phyloP scores from a whole-genome alignment of 2,329 filamentous ascomycete genomes.

The Penicillium polonicum region DNA sequence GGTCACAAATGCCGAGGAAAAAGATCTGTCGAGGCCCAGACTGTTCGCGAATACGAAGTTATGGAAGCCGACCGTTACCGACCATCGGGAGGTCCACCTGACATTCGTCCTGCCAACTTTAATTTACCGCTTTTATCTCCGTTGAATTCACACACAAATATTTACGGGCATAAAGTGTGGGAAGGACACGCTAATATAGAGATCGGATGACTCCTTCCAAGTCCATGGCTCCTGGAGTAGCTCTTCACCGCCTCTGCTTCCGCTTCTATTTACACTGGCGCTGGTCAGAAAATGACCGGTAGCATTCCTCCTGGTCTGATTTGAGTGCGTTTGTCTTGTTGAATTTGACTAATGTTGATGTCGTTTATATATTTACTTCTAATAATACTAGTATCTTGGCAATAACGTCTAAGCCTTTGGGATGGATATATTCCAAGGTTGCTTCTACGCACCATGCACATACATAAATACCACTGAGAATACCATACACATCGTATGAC shows the following conservation, averaged over 20 bases:
- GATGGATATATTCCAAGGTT: not conserved
- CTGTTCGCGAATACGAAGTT: not conserved
- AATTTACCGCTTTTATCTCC: too few species aligned
- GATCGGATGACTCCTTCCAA: too few species aligned
- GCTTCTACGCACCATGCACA: not conserved
- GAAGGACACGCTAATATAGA: too few species aligned
- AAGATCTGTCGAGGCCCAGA: not conserved
- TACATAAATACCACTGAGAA: too few species aligned
- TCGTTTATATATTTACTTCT: not conserved
- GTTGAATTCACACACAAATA: too few species aligned
- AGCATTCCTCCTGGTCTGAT: not conserved
- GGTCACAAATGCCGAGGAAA: not conserved
- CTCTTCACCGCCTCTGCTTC: slow-evolving; percentile 2
- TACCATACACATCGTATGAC: not conserved
- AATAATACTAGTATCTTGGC: not conserved
- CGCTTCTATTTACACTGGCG: not conserved
- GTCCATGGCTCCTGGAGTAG: too few species aligned
- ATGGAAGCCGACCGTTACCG: not conserved
- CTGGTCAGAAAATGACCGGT: not conserved
- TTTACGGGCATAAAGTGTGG: too few species aligned
- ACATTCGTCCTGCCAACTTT: too few species aligned
- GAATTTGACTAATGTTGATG: not conserved
- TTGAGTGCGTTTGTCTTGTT: not conserved
- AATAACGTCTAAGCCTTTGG: not conserved
- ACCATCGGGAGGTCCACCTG: too few species aligned